Base-by-base conservation (phyloP, 257 asterid genomes). In the Scutellaria minor region DNA sequence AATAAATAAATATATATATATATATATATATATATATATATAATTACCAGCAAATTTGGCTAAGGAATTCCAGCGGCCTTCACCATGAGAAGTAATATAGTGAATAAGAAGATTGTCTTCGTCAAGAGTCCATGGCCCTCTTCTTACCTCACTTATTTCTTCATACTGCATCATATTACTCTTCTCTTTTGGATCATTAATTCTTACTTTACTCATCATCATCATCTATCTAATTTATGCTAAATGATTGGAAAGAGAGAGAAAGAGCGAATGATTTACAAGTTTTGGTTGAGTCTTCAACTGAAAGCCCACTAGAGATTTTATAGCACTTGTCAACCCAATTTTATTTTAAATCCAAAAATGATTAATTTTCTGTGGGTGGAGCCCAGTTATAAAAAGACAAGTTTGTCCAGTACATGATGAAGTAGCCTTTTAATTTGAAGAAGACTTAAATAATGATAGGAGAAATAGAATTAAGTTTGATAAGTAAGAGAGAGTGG, bases 101-200 rank as follows among this genome's bases (percentile, higher is more conserved):
- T 82, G 85, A 70, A 81, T 84, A 24, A 92, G 96, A 70, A 92
- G 91, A 57, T 85, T 84, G 75, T 92, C 98, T 85, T 92, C 98
- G 18, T 92, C 98, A 47, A 78, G 83, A 9, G 95, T 88, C 98
- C 98, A 92, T 73, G 97, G 96, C 54, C 98, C 98, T 83, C 84
- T 90, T 78, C 98, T 83, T 6, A 88, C 61, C 78, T 85, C 90
- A 78, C 57, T 58, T 1, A 1, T 24, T 24, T 24, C 27, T 27
- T 68, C 84, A 18, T 51, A 61, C 84, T 55, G 66, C 42, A 70
- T 71, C 27, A 31, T 3, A 31, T 31, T 31, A 2, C 7, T 42
- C 44, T 71, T 51, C 42, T 47, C 42, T 44, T 58, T 9, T 24
- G 9, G 8, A 35, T 11, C 39, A 18, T 18, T 18, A 9, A 27